Evolutionary conservation across 768 basidiomycete genomes (phyloP).

Genomic region (Pleurotus pulmonarius): DNA sequence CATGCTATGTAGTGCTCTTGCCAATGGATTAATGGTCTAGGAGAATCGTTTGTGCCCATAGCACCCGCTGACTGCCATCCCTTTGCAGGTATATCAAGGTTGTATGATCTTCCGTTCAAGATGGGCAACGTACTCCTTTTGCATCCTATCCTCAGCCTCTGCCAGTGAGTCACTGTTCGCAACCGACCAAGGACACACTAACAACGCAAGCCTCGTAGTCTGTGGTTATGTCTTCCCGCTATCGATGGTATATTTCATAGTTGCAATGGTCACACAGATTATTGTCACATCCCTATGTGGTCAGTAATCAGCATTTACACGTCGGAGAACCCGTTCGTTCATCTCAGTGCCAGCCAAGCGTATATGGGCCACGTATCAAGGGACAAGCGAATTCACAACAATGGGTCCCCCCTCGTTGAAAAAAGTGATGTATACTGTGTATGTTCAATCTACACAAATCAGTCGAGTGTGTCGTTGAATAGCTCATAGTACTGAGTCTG

Average conservation of each 20-base stretch:
- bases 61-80: neutral
- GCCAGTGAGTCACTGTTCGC: neutral
- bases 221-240: constrained; percentile 2
- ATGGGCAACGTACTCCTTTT: neutral
- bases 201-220: neutral
- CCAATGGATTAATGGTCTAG: too few species aligned
- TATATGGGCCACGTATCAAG: neutral
- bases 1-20: neutral
- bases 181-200: too few species aligned
- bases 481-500: neutral
- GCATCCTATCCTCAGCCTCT: neutral
- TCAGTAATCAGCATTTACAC: neutral
- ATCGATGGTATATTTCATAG: neutral
- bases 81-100: neutral
- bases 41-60: too few species aligned
- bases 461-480: too few species aligned
- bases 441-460: too few species aligned
- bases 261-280: neutral
- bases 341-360: neutral
- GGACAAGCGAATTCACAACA: too few species aligned
- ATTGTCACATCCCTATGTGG: neutral
- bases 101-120: neutral
- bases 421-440: too few species aligned
- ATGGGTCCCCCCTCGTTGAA: too few species aligned
- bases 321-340: neutral